Base-by-base conservation (phyloP, 2,329 filamentous ascomycete species). In the Colletotrichum incanum region DNA sequence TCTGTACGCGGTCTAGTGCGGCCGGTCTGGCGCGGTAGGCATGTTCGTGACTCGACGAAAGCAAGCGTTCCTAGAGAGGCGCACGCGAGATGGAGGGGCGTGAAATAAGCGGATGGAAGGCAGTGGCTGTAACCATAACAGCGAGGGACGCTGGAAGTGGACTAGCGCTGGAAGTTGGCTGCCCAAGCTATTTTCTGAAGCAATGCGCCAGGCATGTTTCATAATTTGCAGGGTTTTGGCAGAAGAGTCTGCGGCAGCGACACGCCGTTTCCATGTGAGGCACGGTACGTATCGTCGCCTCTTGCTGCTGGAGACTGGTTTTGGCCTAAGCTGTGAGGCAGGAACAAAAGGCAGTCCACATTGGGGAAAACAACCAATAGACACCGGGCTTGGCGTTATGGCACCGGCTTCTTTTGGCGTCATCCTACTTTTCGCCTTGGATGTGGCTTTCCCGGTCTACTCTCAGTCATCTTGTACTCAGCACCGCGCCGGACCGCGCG, bases 171-270 rank as follows among this genome's bases (percentile, higher is more conserved):
- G 78, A 77, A 74, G 76, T 73, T 80, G 75, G 76, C 76, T 78
- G 78, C 78, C 65, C 59, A 76, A 78, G 81, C 79, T 80, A 78
- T 79, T 79, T 81, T 84, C 83, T 86, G 84, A 86, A 81, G 85
- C 84, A 85, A 70, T 84, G 84, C 84, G 78, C 83, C 85, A 86
- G 84, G 82, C 82, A 79, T 77, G 86, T 87, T 87, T 87, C 86
- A 86, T 74, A 77, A 81, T 83, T 78, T 81, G 78, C 80, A 80
- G 58, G 65, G 65, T 56, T 73, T 67, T 58, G 64, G 65, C 63
- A 60, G 61, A n/a, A 16, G 14, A 45, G n/a, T 41, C 47, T 71
- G 65, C 70, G 58, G 70, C 70, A 67, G 67, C 70, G 61, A 64
- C 68, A 68, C 67, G 64, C 65, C 60, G 58, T 28, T 72, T 49